Percentiles rank a stretch among this genome's conserved stretches.
phyloP scores from a whole-genome alignment of 345 rosid species.

The Iberis pinnata region DNA sequence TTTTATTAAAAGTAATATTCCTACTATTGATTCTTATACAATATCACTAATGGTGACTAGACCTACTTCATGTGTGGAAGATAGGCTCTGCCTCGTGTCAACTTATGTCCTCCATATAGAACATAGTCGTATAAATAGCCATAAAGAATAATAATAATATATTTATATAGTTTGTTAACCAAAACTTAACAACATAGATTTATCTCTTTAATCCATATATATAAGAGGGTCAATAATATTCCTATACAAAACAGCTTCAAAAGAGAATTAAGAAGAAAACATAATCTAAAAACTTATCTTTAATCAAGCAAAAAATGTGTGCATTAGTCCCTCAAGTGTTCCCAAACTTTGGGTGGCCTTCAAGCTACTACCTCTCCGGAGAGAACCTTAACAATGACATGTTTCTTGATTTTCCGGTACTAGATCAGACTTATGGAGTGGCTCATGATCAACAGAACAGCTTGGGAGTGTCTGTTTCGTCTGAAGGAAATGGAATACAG shows the following conservation, averaged over 20 bases:
- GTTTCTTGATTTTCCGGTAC: constrained; percentile 22
- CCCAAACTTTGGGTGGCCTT: constrained; percentile 26
- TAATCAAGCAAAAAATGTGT: constrained; percentile 17
- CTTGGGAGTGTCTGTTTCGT: constrained; percentile 12
- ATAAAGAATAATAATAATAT: too few relatives aligned
- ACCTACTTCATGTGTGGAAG: constrained; percentile 16
- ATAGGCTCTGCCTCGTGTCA: constrained; percentile 16
- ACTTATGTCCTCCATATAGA: constrained; percentile 1
- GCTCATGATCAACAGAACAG: constrained; percentile 6
- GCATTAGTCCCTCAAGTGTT: constrained; percentile 24
- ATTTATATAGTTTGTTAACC: constrained; percentile 2
- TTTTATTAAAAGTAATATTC: not conserved
- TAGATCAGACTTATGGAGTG: constrained; percentile 15
- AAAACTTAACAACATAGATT: not conserved
- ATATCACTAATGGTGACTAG: constrained; percentile 5
- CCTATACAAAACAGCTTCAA: constrained; percentile 11
- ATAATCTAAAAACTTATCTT: not conserved
- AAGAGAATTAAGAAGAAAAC: not conserved
- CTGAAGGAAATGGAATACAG: constrained; percentile 13
- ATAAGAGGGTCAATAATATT: constrained; percentile 11
- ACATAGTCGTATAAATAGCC: too few relatives aligned
- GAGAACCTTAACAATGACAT: not conserved
- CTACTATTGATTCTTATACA: not conserved
- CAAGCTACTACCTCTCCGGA: constrained; percentile 10
- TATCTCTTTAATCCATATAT: not conserved